A percentile compares a stretch with the other conserved stretches of the same genome.
Evolutionary conservation across 805 yeast genomes (phyloP).

Genomic region (Hyphopichia homilentoma): DNA sequence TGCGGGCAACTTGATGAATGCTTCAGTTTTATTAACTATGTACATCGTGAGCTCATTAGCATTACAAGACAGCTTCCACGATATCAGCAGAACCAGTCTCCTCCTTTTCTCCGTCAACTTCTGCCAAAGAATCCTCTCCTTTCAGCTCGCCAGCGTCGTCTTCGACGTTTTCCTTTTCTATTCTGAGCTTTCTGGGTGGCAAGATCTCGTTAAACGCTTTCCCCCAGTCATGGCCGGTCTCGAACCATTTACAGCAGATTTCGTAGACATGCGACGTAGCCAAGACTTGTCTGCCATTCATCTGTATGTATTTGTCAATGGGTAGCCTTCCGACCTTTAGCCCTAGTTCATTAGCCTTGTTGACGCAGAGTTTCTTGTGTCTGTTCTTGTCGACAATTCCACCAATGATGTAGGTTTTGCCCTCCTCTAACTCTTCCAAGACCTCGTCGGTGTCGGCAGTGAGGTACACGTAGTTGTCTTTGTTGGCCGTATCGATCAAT

Average conservation of each 20-base stretch:
- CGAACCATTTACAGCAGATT: conserved; percentile 75
- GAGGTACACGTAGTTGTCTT: conserved; percentile 54
- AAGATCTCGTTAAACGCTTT: conserved; percentile 80
- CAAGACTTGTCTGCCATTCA: conserved; percentile 83
- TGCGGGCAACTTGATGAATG: no score
- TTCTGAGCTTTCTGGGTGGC: conserved; percentile 64
- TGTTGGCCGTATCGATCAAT: conserved; percentile 21
- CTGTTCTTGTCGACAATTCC: conserved; percentile 97
- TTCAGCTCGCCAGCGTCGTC: not conserved
- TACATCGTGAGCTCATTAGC: no score
- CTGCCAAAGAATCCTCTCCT: conserved; percentile 1
- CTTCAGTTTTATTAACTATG: no score
- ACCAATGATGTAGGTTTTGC: conserved; percentile 80
- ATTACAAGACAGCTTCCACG: no score
- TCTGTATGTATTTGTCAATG: conserved; percentile 74
- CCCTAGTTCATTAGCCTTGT: conserved; percentile 75
- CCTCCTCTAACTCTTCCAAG: conserved; percentile 59
- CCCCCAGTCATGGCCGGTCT: conserved; percentile 71
- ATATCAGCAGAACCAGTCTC: conserved; percentile 5
- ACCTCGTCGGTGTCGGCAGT: conserved; percentile 84
- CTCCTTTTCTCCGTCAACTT: conserved; percentile 1
- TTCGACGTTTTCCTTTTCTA: conserved; percentile 2
- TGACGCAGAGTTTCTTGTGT: conserved; percentile 71
- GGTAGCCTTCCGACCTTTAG: conserved; percentile 77
- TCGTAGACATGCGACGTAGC: conserved; percentile 97